Evolutionary conservation across 176 grass and related monocot species (phyloP), one percentile per base, ranked within the genome.

Genomic region (Ananas comosus): DNA sequence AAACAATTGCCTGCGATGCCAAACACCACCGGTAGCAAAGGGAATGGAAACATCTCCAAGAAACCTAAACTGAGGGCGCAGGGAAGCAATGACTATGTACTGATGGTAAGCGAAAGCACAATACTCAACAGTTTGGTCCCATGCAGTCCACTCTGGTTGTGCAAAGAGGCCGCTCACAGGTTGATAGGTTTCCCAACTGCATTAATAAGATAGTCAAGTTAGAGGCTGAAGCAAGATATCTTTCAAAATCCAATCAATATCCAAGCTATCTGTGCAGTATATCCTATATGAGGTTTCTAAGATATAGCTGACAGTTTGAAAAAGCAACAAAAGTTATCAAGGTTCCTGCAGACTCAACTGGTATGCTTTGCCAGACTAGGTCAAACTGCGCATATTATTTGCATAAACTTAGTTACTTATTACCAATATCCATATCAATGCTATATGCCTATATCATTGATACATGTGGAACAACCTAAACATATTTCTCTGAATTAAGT

Each of bases 41-140:
- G 94, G 94, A 88, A 99, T 99, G 9, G 89, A 88, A 68, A 93
- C 94, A 87, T 99, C 94, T 72, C 94, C 94, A 50, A 99, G 87
- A 79, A 85, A 99, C 51, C 94, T 93, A 79, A 83, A 99, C 64
- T 99, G 94, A 12, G 94, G 94, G 22, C 94, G 87, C 77, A 99
- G 81, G 63, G 94, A 99, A 79, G 87, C 86, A 78, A 99, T 90
- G 57, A 99, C 94, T 77, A 93, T 93, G 76, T 90, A 87, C 59
- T 99, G 94, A 68, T 90, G 94, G 72, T 99, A 99, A 57, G 87
- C 94, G 67, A 99, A 99, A 77, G 94, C 94, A 64, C 94, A 99
- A 67, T 99, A 93, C 66, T 99, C 94, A 27, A 93, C 94, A 48
- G 94, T 99, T 90, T 87, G 89, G 72, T 99, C 89, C 94, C 94